A percentile compares a stretch with the other conserved stretches of the same genome.
phyloP scores from a whole-genome alignment of 2,329 filamentous ascomycete species.

The Epicoccum sorghinum region DNA sequence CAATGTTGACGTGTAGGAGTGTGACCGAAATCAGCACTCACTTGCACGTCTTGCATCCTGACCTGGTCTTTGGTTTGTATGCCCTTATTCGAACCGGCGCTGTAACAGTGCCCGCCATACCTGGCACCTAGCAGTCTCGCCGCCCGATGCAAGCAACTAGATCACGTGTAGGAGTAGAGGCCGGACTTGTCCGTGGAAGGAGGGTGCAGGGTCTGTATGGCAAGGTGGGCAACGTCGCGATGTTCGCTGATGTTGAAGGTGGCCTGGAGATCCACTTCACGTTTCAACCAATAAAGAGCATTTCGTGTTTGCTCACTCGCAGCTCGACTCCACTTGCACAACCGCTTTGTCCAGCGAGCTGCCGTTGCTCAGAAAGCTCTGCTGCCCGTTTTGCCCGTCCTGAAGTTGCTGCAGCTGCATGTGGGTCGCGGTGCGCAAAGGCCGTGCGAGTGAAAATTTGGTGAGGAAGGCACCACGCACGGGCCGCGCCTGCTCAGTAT shows the following conservation, averaged over 20 bases:
- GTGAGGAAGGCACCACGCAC: not conserved
- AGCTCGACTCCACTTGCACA: not conserved
- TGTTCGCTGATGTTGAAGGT: not conserved
- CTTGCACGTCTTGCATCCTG: conserved; percentile 19
- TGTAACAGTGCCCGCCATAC: not conserved
- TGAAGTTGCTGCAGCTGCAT: not conserved
- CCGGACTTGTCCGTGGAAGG: not conserved
- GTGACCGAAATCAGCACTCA: conserved; percentile 13
- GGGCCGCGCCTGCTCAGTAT: not conserved
- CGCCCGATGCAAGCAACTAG: not conserved
- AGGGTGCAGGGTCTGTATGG: not conserved
- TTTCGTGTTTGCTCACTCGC: not conserved
- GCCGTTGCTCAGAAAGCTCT: conserved; percentile 1
- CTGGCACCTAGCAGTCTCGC: not conserved
- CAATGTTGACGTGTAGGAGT: not conserved
- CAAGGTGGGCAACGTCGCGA: not conserved
- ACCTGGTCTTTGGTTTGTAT: conserved; percentile 11
- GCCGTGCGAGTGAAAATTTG: conserved; percentile 10
- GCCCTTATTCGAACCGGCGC: not conserved
- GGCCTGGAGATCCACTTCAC: not conserved
- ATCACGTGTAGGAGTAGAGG: not conserved
- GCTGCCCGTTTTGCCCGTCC: conserved; percentile 1
- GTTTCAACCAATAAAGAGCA: not conserved
- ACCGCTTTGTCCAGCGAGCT: not conserved
- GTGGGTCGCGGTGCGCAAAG: conserved; percentile 3